Conservation (phyloP, 2,329 filamentous ascomycete species). For the Exophiala sideris region DNA sequence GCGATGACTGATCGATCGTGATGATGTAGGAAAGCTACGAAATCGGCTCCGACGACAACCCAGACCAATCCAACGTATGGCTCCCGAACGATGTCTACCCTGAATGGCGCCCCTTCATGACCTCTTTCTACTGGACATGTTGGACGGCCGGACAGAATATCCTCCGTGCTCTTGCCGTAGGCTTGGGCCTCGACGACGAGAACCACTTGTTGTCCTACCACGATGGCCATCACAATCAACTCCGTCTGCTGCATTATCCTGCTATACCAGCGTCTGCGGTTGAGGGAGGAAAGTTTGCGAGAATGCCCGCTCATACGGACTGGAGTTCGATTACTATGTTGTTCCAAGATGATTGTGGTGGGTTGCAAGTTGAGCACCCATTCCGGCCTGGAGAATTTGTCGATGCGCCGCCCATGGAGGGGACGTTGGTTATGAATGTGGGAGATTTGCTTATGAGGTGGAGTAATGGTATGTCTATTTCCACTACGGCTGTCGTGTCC, state of each 20-base stretch:
- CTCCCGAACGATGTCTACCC: slow-evolving; percentile 45
- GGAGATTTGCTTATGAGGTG: slow-evolving; percentile 51
- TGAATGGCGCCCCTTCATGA: slow-evolving; percentile 49
- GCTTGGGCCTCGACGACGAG: slow-evolving; percentile 48
- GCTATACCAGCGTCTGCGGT: slow-evolving; percentile 45
- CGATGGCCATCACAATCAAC: slow-evolving; percentile 56
- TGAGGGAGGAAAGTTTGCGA: slow-evolving; percentile 39
- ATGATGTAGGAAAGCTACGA: slow-evolving; percentile 49
- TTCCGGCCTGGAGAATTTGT: slow-evolving; percentile 40
- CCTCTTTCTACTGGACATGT: slow-evolving; percentile 49
- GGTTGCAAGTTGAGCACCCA: slow-evolving; percentile 50
- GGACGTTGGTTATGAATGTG: slow-evolving; percentile 49
- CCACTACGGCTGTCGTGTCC: no score
- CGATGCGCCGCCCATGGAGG: slow-evolving; percentile 36
- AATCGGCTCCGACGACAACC: slow-evolving; percentile 48
- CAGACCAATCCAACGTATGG: slow-evolving; percentile 50
- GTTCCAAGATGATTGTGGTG: slow-evolving; percentile 53
- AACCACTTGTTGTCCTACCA: slow-evolving; percentile 49
- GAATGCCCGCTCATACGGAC: slow-evolving; percentile 55
- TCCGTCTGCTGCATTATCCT: slow-evolving; percentile 60
- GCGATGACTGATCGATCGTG: neutral
- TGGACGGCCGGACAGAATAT: slow-evolving; percentile 54
- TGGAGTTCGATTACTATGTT: slow-evolving; percentile 54
- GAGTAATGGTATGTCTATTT: slow-evolving; percentile 47
- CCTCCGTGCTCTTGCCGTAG: slow-evolving; percentile 42